These are phyloP conservation scores for Aspergillus oerlinghausenensis DNA, from an alignment of 2,329 filamentous ascomycete genomes.

Conservation along the genomic window DNA sequence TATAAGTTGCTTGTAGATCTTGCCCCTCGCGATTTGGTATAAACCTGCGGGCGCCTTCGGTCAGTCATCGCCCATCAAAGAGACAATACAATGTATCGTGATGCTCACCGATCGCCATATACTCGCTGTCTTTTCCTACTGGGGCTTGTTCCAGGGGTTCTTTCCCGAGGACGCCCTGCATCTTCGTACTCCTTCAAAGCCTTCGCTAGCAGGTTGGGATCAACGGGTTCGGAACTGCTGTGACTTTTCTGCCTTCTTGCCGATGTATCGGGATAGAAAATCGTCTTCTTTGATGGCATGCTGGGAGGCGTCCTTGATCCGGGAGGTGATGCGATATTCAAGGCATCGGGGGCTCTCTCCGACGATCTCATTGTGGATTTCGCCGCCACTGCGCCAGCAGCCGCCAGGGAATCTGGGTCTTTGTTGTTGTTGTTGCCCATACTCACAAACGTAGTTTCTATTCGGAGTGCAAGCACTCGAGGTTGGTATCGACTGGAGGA, in stretches of 20 bases:
- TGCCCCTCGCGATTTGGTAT: slow-evolving; percentile 92
- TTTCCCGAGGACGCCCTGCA: slow-evolving; percentile 54
- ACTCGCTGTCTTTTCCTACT: slow-evolving; percentile 65
- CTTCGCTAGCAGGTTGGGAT: slow-evolving; percentile 55
- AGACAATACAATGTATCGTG: background rate
- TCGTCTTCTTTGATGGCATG: slow-evolving; percentile 45
- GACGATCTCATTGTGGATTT: slow-evolving; percentile 19
- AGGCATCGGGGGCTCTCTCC: slow-evolving; percentile 18
- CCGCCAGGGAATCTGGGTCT: slow-evolving; percentile 13
- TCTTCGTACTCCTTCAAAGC: slow-evolving; percentile 60
- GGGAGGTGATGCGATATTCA: slow-evolving; percentile 46
- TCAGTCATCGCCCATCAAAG: slow-evolving; percentile 6
- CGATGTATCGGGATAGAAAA: slow-evolving; percentile 30
- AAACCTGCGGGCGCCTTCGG: slow-evolving; percentile 58
- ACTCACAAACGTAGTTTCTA: slow-evolving; percentile 4
- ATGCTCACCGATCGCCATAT: slow-evolving; percentile 58
- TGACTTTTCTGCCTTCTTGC: slow-evolving; percentile 22
- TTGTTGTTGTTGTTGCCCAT: slow-evolving; percentile 22
- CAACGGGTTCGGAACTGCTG: slow-evolving; percentile 50
- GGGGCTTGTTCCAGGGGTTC: slow-evolving; percentile 61
- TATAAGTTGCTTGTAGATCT: slow-evolving; percentile 90
- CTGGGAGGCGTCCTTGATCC: slow-evolving; percentile 59
- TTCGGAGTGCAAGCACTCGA: slow-evolving; percentile 12
- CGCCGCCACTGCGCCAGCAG: slow-evolving; percentile 15
- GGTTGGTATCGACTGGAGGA: slow-evolving; percentile 7